Conservation (phyloP, 2,329 filamentous ascomycete genomes). For the Fonsecaea multimorphosa region DNA sequence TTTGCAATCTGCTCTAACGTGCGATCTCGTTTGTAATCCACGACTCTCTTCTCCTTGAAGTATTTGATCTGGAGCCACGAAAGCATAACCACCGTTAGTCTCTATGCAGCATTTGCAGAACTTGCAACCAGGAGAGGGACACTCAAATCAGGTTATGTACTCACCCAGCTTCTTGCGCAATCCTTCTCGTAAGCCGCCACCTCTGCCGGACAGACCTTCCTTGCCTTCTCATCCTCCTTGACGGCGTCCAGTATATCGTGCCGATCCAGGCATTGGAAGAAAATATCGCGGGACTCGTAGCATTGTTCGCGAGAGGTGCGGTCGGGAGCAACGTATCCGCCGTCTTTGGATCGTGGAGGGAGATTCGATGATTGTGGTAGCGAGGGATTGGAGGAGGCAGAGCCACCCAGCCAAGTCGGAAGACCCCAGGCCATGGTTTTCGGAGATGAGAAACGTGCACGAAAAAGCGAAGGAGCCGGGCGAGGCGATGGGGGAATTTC, state of each 20-base stretch:
- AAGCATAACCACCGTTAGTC: slow-evolving; percentile 15
- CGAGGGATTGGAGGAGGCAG: slow-evolving; percentile 38
- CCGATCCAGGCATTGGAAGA: slow-evolving; percentile 85
- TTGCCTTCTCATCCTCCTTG: slow-evolving; percentile 60
- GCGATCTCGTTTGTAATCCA: slow-evolving; percentile 84
- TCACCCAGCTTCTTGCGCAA: slow-evolving; percentile 89
- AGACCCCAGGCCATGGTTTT: slow-evolving; percentile 37
- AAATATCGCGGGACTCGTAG: slow-evolving; percentile 87
- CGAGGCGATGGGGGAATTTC: neutral
- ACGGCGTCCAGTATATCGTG: slow-evolving; percentile 80
- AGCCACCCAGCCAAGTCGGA: slow-evolving; percentile 39
- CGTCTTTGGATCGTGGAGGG: slow-evolving; percentile 58
- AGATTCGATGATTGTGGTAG: slow-evolving; percentile 39
- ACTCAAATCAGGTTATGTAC: slow-evolving; percentile 45
- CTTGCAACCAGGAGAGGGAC: neutral
- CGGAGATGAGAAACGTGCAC: neutral
- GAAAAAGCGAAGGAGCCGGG: neutral
- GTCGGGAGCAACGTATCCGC: slow-evolving; percentile 78
- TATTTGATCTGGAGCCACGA: slow-evolving; percentile 77
- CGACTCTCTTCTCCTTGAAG: slow-evolving; percentile 95
- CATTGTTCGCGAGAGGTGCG: slow-evolving; percentile 80
- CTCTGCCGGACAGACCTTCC: slow-evolving; percentile 65
- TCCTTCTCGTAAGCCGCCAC: slow-evolving; percentile 76
- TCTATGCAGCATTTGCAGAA: neutral
- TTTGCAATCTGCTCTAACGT: slow-evolving; percentile 76